Evolutionary conservation across 1,284 basidiomycete species (phyloP), one percentile per base, ranked within the genome.

Genomic region (Dichomitus squalens): DNA sequence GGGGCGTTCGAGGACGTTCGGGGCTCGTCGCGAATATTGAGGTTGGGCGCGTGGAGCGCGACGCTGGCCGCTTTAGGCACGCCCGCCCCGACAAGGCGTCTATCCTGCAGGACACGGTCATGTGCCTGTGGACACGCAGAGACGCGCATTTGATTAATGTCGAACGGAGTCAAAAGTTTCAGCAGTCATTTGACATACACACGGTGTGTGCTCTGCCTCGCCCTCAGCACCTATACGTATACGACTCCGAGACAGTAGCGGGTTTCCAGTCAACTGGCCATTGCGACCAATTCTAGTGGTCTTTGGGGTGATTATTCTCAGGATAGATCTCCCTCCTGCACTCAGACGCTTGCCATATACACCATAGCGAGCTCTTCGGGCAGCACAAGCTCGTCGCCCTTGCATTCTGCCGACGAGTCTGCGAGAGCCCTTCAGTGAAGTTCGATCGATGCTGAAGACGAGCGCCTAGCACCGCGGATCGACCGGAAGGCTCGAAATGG

Each of bases 1-100:
- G 39, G 43, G 21, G 41, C 34, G 51, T 62, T 62, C 60, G 55
- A 59, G 60, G 18, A 55, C 29, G 54, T 62, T 62, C 60, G 57
- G 52, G 57, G 52, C 52, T 53, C 52, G 44, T 34, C 16, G 16
- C n/a, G n/a, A n/a, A n/a, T n/a, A n/a, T n/a, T n/a, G n/a, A n/a
- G n/a, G n/a, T n/a, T 29, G 23, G 41, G 55, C 36, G 23, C 46
- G 40, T 48, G 48, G 49, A 49, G 43, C 51, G 41, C 53, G 48
- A 51, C 52, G 49, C 52, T 5, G n/a, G 18, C 44, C 18, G 12
- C 4, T 33, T 20, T 39, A 49, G 50, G 54, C 27, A 18, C n/a
- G 9, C 31, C 18, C 44, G 44, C 49, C 29, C n/a, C 14, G 29
- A 31, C 29, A 31, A 31, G 33, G 50, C 55, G 55, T 57, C 50